Evolutionary conservation across 1,284 basidiomycete species (phyloP).

Genomic region (Neolentinus lepideus): DNA sequence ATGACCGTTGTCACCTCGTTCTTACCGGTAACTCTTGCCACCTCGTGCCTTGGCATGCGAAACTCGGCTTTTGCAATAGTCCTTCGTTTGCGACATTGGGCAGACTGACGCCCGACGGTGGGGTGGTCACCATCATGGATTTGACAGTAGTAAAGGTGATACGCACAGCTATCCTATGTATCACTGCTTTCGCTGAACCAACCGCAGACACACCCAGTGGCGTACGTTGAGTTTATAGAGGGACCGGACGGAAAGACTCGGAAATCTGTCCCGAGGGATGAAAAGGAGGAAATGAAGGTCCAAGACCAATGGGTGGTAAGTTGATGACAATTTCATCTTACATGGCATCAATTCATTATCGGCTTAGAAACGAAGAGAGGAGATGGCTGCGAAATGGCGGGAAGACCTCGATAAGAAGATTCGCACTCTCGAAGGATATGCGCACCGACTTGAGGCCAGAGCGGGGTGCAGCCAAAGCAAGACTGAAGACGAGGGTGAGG

Average conservation of each 20-base stretch:
- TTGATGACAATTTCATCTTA: conserved; percentile 2
- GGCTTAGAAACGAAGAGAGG: conserved; percentile 44
- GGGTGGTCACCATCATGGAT: conserved; percentile 71
- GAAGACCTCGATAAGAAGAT: conserved; percentile 47
- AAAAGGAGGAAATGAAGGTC: conserved; percentile 58
- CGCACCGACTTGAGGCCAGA: conserved; percentile 49
- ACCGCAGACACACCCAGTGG: conserved; percentile 51
- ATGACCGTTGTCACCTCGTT: conserved; percentile 57
- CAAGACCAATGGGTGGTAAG: conserved; percentile 69
- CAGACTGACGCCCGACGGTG: conserved; percentile 81
- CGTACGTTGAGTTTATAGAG: conserved; percentile 53
- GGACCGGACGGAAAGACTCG: conserved; percentile 45
- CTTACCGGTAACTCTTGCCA: conserved; percentile 83
- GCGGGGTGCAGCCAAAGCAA: conserved; percentile 24
- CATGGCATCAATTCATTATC: background rate
- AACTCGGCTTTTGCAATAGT: conserved; percentile 66
- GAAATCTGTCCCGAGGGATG: conserved; percentile 55
- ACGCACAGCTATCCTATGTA: background rate
- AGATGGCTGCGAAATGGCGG: conserved; percentile 45
- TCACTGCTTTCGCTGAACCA: background rate
- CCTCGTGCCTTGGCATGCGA: conserved; percentile 82
- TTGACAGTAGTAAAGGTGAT: conserved; percentile 63
- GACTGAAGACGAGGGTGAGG: conserved; percentile 16
- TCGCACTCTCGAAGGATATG: conserved; percentile 39
- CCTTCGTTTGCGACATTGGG: conserved; percentile 72